Evolutionary conservation across 2,329 filamentous ascomycete genomes (phyloP), one percentile per base, ranked within the genome.

Genomic region (Neodidymelliopsis sp.): DNA sequence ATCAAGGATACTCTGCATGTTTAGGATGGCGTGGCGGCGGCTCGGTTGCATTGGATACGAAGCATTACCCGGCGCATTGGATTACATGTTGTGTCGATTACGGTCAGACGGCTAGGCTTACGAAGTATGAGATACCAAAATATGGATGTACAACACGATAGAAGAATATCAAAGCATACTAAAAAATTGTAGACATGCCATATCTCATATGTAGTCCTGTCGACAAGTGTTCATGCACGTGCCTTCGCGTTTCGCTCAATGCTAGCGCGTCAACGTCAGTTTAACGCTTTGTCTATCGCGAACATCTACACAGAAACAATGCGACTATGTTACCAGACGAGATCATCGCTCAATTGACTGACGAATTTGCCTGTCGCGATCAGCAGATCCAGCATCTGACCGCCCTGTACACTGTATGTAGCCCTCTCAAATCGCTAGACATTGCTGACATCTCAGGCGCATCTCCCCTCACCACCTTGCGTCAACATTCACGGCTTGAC

Each of bases 401-500:
- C 6, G 71, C 75, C 6, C 64, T 82, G 2, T 72, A 78, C 31
- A 72, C 74, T 27, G 78, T 80, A 60, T 11, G 9, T n/a, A 15
- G 10, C 3, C 13, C 24, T 6, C 8, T 28, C 1, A n/a, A n/a
- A 11, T 15, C 13, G 3, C 8, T 7, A 9, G 22, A 2, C 24
- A 38, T 16, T 8, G 31, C 61, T 70, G 57, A 72, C 43, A 40
- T 15, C 19, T 25, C 66, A 90, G 84, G 82, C 85, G 16, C 73
- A 77, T 35, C 79, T 86, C n/a, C 86, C 89, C 22, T 86, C 84
- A 47, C 89, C 88, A 47, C 79, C 84, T 9, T 89, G 89, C 52
- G 72, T 97, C 9, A 85, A 97, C 16, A 73, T 95, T 37, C 86
- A 97, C 71, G 94, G 94, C 39, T 84, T 91, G 22, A 86, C 92